Conservation (phyloP, 2,329 filamentous ascomycete genomes). For the Colletotrichum somersetense region DNA sequence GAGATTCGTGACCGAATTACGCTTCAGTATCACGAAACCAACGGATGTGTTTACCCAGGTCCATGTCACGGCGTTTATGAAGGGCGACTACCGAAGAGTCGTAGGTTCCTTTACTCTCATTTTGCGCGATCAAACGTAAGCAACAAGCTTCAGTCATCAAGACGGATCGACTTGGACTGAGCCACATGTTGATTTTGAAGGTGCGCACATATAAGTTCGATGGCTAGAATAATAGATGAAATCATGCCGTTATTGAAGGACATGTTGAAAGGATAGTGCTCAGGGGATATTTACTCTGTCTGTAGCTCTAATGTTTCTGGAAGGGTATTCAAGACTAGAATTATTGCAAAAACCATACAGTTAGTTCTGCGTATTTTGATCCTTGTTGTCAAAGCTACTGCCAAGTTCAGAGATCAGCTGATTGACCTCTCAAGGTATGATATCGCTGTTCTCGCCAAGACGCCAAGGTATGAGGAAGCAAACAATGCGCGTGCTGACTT, state of each 20-base stretch:
- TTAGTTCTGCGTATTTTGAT: too few relatives aligned
- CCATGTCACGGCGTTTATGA: slow-evolving; percentile 52
- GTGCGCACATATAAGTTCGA: too few relatives aligned
- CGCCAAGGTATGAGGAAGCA: background rate
- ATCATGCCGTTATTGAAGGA: too few relatives aligned
- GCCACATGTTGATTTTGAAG: too few relatives aligned
- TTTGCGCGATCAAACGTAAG: slow-evolving; percentile 37
- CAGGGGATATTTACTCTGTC: too few relatives aligned
- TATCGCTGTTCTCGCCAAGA: background rate
- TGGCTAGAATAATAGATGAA: too few relatives aligned
- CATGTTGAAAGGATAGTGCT: too few relatives aligned
- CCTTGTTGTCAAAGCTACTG: background rate
- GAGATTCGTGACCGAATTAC: slow-evolving; percentile 58
- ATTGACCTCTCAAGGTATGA: background rate
- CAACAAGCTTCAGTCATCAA: background rate
- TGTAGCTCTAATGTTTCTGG: background rate
- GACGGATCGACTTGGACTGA: too few relatives aligned
- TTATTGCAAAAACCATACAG: background rate
- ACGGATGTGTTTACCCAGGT: slow-evolving; percentile 59
- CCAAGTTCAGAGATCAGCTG: background rate
- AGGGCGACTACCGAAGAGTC: slow-evolving; percentile 50
- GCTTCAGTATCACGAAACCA: slow-evolving; percentile 54
- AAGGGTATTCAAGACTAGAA: too few relatives aligned
- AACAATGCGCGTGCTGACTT: background rate
- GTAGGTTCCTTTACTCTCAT: slow-evolving; percentile 44